Conservation (phyloP, 2,329 filamentous ascomycete species). For the Tolypocladium inflatum region DNA sequence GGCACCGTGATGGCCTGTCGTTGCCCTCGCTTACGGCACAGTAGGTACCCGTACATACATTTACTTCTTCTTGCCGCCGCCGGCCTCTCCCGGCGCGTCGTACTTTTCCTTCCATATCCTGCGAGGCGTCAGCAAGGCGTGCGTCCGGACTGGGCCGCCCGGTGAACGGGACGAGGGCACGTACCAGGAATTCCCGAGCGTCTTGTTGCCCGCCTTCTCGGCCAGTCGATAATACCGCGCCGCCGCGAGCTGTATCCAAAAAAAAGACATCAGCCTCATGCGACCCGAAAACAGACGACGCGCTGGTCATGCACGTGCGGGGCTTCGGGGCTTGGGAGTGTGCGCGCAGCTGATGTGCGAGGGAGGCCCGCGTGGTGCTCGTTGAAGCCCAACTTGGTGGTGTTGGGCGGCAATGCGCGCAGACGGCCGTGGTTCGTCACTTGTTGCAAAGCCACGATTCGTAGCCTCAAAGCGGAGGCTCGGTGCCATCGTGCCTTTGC, state of each 20-base stretch:
- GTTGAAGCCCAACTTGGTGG: background rate
- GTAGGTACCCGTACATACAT: background rate
- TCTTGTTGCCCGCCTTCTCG: slow-evolving; percentile 82
- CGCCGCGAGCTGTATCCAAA: slow-evolving; percentile 52
- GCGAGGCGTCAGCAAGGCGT: slow-evolving; percentile 1
- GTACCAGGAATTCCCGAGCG: slow-evolving; percentile 90
- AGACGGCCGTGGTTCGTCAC: background rate
- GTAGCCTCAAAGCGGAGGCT: background rate
- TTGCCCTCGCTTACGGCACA: background rate
- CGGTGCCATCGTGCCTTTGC: background rate
- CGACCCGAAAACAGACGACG: slow-evolving; percentile 14
- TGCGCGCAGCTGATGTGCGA: background rate
- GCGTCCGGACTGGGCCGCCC: too few species aligned
- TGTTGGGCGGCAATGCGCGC: background rate
- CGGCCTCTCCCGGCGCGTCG: slow-evolving; percentile 34
- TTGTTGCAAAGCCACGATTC: background rate
- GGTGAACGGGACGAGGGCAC: slow-evolving; percentile 22
- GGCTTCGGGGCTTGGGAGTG: background rate
- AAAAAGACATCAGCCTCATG: slow-evolving; percentile 37
- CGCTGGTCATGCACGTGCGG: background rate
- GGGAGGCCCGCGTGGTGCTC: background rate
- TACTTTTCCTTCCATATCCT: slow-evolving; percentile 99
- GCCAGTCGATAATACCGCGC: slow-evolving; percentile 89
- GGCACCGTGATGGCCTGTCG: background rate
- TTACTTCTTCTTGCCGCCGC: slow-evolving; percentile 31